These are phyloP conservation scores for Puccinia triticina DNA, from an alignment of 1,284 basidiomycete genomes.

Conservation along the genomic window DNA sequence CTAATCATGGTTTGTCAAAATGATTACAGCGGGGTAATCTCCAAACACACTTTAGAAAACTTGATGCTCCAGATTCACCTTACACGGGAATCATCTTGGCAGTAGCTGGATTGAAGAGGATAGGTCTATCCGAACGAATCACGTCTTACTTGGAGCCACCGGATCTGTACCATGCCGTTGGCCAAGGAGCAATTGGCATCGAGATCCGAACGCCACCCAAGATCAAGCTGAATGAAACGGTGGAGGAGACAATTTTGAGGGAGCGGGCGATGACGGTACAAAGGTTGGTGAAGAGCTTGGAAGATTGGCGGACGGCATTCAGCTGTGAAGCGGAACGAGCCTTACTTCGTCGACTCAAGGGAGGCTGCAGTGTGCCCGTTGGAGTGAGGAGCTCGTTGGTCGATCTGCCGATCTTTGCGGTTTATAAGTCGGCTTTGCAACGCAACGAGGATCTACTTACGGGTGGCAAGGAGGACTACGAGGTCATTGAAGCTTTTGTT, in stretches of 20 bases:
- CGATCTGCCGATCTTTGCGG: conserved; percentile 53
- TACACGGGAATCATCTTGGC: conserved; percentile 91
- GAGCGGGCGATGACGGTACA: conserved; percentile 62
- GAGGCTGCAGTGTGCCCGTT: conserved; percentile 97
- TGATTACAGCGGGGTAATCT: conserved; percentile 62
- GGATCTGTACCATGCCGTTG: conserved; percentile 82
- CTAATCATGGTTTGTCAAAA: too few relatives aligned
- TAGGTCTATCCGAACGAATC: conserved; percentile 70
- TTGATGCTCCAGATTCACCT: conserved; percentile 80
- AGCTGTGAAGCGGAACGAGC: conserved; percentile 80
- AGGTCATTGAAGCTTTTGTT: too few relatives aligned
- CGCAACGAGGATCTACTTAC: conserved; percentile 64
- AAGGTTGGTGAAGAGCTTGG: conserved; percentile 70
- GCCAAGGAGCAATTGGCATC: conserved; percentile 87
- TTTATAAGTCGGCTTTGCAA: too few relatives aligned
- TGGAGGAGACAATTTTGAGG: conserved; percentile 1
- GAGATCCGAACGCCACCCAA: conserved; percentile 72
- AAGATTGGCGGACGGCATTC: conserved; percentile 76
- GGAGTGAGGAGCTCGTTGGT: conserved; percentile 69
- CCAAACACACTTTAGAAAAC: conserved; percentile 80
- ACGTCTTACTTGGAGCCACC: conserved; percentile 76
- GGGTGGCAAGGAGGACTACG: too few relatives aligned
- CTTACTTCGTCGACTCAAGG: conserved; percentile 83
- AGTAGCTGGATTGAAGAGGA: conserved; percentile 86
- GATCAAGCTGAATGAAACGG: conserved; percentile 63